Evolutionary conservation across 306 rosid genomes (phyloP).

Genomic region (Sicyos baderoa): DNA sequence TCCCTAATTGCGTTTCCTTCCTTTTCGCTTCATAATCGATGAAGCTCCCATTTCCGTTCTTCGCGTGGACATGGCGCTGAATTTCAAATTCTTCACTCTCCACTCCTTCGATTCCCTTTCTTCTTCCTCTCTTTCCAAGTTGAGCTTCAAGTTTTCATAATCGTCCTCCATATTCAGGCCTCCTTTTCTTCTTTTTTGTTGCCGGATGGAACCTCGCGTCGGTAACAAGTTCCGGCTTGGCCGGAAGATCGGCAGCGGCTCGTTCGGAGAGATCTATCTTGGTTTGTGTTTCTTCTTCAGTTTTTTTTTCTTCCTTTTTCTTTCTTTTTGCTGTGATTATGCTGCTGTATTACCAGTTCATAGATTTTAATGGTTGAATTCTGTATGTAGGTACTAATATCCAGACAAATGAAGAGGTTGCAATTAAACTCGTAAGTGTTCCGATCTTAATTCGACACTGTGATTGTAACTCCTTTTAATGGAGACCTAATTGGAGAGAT

Average conservation of each 20-base stretch:
- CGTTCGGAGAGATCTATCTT: conserved; percentile 29
- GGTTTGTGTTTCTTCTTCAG: conserved; percentile 33
- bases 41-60: not conserved
- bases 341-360: not conserved
- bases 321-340: not conserved
- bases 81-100: conserved; percentile 15
- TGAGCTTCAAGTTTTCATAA: conserved; percentile 17
- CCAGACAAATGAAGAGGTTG: conserved; percentile 93
- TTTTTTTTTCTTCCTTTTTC: no score
- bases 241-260: conserved; percentile 92
- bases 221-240: conserved; percentile 85
- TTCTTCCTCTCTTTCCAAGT: not conserved
- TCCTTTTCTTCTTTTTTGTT: conserved; percentile 20
- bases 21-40: conserved; percentile 1
- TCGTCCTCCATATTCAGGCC: conserved; percentile 31
- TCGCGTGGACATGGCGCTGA: conserved; percentile 1
- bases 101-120: conserved; percentile 5
- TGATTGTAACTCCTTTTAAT: not conserved
- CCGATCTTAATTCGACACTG: conserved; percentile 12
- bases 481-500: no score
- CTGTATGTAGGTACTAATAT: conserved; percentile 66
- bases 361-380: conserved; percentile 23
- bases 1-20: conserved; percentile 12
- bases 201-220: conserved; percentile 87
- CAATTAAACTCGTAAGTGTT: conserved; percentile 86